Base-by-base conservation (phyloP, 805 yeast genomes). In the Metschnikowia gruessii region DNA sequence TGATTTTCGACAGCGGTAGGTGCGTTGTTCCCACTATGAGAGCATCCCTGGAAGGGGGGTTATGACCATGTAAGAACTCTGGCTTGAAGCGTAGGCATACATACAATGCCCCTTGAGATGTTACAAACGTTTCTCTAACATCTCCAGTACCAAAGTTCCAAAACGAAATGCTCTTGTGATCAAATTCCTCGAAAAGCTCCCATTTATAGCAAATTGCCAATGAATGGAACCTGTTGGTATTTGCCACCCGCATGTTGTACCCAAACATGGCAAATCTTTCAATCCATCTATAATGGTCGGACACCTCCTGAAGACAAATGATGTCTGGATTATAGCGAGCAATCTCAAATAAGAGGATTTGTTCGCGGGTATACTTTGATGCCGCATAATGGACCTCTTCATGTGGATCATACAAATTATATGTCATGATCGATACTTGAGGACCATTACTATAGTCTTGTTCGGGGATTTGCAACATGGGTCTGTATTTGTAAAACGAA, bases 381-480 rank as follows among this genome's bases (percentile, higher is more conserved):
- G 11, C 19, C 12, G 18, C 31, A 15, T 44, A 44, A 11, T 24
- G 22, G n/a, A 18, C 34, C 22, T 28, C 17, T 18, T 40, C 40
- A 5, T 40, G 16, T 11, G 43, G 43, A 9, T 21, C 10, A 9
- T 34, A 30, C 22, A 35, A 12, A 16, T 44, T 44, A 16, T 44
- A 44, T 8, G 48, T 44, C 48, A 44, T 44, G 22, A 44, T 40
- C 15, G 48, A 44, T 2, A 44, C 18, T 15, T 44, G 48, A 16
- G 48, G 48, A 18, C 48, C 43, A 17, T 30, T 17, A 3, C 26
- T 35, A 17, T 44, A 44, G 8, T 10, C 17, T 4, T 40, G 19
- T 15, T 21, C 37, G 0, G 7, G 24, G 1, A 43, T 28, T 10
- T 13, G 30, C 31, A 44, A 39, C 48, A 44, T 44, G 11, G 43